Base-by-base conservation (phyloP, 2,329 filamentous ascomycete species). In the Penicillium sp. region DNA sequence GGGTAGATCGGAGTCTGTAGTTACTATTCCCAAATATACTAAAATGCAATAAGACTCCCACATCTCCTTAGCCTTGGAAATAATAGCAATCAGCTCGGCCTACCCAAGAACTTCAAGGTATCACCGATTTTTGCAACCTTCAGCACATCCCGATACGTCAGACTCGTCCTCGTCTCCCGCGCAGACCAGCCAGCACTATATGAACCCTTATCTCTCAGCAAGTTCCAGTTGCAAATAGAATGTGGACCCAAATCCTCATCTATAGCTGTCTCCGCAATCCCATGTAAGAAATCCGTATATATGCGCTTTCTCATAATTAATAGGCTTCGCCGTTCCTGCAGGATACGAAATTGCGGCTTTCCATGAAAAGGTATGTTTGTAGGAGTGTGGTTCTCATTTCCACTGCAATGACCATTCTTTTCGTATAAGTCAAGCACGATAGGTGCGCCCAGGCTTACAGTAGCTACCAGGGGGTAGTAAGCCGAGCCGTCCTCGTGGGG, bases 401-500 rank as follows among this genome's bases (percentile, higher is more conserved):
- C 27, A 25, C 11, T 8, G 7, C n/a, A 13, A 46, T 53, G 50
- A 63, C 50, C 13, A 53, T 54, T 85, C 72, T 83, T 88, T 65
- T 81, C 80, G 71, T 90, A 87, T 14, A 98, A 79, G 65, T 96
- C 88, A 51, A 98, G 80, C 57, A 93, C 91, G 9, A 96, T 79
- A 48, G 85, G 85, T 10, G 86, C 85, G 0, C 91, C 91, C 8
- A 99, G 78, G 76, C 91, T 96, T 61, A 98, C 88, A 1, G 95
- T 98, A 62, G 92, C 95, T 13, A 97, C 93, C 14, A 96, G 86
- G 1, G 90, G 90, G 70, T 90, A 84, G 72, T 99, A 99, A 10
- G 93, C 91, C 9, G 84, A 78, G 1, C 93, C 95, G 73, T 99
- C 93, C 80, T 97, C 95, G 73, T 98, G 93, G 47, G 93, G 88